phyloP scores from a whole-genome alignment of 106 monocot genomes.

The Hemerocallis citrina region DNA sequence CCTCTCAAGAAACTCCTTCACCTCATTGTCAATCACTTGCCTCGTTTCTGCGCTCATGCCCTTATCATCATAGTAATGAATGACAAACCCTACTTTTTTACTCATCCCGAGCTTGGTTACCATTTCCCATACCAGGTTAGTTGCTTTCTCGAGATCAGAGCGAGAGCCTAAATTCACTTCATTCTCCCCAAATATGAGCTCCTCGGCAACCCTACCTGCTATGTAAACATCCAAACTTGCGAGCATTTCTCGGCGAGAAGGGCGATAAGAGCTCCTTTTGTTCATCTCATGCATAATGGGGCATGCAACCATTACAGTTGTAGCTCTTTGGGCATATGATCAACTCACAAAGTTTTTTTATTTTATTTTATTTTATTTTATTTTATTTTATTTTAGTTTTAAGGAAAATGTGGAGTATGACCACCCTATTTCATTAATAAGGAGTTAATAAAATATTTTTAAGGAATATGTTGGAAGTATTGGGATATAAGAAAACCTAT shows the following conservation, averaged over 20 bases:
- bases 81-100: slow-evolving; percentile 61
- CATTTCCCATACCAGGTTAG: slow-evolving; percentile 64
- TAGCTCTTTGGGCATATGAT: too few relatives aligned
- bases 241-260: slow-evolving; percentile 79
- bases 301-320: too few relatives aligned
- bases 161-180: slow-evolving; percentile 86
- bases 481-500: too few relatives aligned
- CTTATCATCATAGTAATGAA: slow-evolving; percentile 75
- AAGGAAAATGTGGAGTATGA: too few relatives aligned
- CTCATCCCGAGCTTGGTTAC: slow-evolving; percentile 93
- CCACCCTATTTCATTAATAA: too few relatives aligned
- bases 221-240: slow-evolving; percentile 94
- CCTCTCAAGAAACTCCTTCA: slow-evolving; percentile 62
- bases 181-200: slow-evolving; percentile 79
- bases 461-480: too few relatives aligned
- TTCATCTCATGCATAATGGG: too few relatives aligned
- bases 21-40: slow-evolving; percentile 72
- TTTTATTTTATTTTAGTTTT: too few relatives aligned
- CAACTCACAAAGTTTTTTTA: too few relatives aligned
- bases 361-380: too few relatives aligned
- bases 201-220: slow-evolving; percentile 90
- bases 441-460: too few relatives aligned
- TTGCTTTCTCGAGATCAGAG: slow-evolving; percentile 79
- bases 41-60: slow-evolving; percentile 90
- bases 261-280: too few relatives aligned